Percentiles rank a stretch among this genome's conserved stretches.
phyloP scores from a whole-genome alignment of 2,329 filamentous ascomycete genomes.

The Berkeleyomyces basicola region DNA sequence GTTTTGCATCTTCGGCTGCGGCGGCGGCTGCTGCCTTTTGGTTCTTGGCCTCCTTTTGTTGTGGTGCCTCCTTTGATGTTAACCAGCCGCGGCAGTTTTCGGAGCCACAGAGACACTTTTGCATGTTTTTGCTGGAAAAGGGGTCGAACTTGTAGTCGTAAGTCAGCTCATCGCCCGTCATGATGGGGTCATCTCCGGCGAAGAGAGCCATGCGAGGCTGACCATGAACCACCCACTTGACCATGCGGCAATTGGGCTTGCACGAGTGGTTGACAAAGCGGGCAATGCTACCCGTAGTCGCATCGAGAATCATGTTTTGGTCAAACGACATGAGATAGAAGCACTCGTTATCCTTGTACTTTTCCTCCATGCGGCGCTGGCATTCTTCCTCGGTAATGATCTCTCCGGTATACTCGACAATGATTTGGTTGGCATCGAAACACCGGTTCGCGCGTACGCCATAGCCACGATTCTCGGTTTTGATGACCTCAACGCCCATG shows the following conservation, averaged over 20 bases:
- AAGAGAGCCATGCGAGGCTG: conserved; percentile 95
- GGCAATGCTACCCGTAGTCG: conserved; percentile 86
- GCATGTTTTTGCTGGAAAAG: conserved; percentile 51
- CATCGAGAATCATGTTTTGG: conserved; percentile 96
- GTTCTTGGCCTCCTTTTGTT: conserved; percentile 28
- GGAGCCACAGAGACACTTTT: conserved; percentile 47
- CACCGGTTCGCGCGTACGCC: conserved; percentile 81
- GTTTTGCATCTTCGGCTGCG: conserved; percentile 33
- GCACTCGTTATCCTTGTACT: conserved; percentile 91
- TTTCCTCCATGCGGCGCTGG: conserved; percentile 79
- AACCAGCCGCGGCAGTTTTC: conserved; percentile 47
- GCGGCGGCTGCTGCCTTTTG: conserved; percentile 20
- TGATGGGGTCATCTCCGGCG: conserved; percentile 73
- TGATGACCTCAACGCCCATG: conserved; percentile 86
- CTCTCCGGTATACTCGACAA: conserved; percentile 95
- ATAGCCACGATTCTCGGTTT: conserved; percentile 75
- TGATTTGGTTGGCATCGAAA: conserved; percentile 82
- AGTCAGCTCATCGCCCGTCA: conserved; percentile 88
- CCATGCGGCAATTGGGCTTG: conserved; percentile 91
- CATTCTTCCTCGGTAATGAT: conserved; percentile 93
- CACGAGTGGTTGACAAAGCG: conserved; percentile 98
- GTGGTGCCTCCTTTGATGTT: conserved; percentile 40
- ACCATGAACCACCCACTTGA: conserved; percentile 89
- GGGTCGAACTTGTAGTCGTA: conserved; percentile 75
- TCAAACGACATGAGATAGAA: conserved; percentile 99